phyloP scores from a whole-genome alignment of 2,329 filamentous ascomycete species.

The Conoideocrella luteorostrata region DNA sequence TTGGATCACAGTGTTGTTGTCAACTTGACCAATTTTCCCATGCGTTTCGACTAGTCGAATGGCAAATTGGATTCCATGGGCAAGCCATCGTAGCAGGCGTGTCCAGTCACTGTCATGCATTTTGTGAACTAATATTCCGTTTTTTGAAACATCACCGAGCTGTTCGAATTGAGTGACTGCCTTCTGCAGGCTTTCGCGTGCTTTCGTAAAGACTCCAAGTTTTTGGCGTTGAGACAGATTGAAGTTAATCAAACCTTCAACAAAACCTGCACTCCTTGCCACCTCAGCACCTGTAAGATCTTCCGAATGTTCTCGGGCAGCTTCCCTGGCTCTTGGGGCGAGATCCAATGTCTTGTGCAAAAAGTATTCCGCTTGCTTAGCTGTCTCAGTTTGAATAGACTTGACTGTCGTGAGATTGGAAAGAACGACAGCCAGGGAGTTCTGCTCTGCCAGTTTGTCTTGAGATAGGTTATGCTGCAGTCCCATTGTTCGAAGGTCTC shows the following conservation, averaged over 20 bases:
- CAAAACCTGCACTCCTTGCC: slow-evolving; percentile 68
- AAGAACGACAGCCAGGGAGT: slow-evolving; percentile 63
- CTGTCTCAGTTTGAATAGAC: slow-evolving; percentile 17
- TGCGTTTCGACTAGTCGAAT: slow-evolving; percentile 60
- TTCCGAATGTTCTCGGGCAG: slow-evolving; percentile 68
- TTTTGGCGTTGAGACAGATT: slow-evolving; percentile 52
- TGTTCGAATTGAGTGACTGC: slow-evolving; percentile 29
- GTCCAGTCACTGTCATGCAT: slow-evolving; percentile 17
- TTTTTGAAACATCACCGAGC: slow-evolving; percentile 23
- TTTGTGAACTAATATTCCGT: slow-evolving; percentile 16
- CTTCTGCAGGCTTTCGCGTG: slow-evolving; percentile 32
- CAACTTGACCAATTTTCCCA: slow-evolving; percentile 51
- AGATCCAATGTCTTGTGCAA: slow-evolving; percentile 76
- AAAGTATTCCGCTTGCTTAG: slow-evolving; percentile 54
- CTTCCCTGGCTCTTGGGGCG: slow-evolving; percentile 59
- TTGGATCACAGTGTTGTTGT: slow-evolving; percentile 38
- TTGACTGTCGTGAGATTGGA: slow-evolving; percentile 44
- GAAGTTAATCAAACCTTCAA: slow-evolving; percentile 79
- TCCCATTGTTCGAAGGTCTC: slow-evolving; percentile 80
- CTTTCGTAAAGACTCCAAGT: slow-evolving; percentile 34
- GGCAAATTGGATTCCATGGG: slow-evolving; percentile 59
- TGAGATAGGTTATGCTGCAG: slow-evolving; percentile 75
- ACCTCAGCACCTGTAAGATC: slow-evolving; percentile 80
- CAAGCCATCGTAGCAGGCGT: slow-evolving; percentile 50
- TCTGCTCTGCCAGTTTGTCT: slow-evolving; percentile 66